These are phyloP conservation scores for Lobosporangium transversale DNA, from an alignment of 192 early-diverging fungal species.

Conservation along the genomic window DNA sequence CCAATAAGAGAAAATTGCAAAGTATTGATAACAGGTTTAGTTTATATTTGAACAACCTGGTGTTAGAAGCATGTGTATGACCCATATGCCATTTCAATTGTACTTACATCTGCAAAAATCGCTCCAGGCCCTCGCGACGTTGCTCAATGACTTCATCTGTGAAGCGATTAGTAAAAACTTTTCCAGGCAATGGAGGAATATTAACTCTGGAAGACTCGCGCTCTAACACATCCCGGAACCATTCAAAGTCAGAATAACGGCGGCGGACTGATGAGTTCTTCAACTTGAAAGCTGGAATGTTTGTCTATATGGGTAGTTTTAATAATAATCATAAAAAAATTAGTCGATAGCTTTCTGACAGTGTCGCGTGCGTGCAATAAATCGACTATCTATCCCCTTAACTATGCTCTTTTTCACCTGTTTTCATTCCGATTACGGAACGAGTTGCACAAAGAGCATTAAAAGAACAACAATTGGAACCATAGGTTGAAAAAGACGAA, in stretches of 20 bases:
- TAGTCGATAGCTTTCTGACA: too few species aligned
- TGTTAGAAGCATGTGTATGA: too few species aligned
- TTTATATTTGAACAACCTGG: too few species aligned
- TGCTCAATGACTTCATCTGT: slow-evolving; percentile 95
- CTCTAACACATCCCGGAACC: slow-evolving; percentile 95
- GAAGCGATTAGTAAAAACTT: slow-evolving; percentile 96
- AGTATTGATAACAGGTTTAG: not conserved
- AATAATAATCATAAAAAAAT: too few species aligned
- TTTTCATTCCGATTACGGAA: too few species aligned
- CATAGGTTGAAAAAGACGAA: not conserved
- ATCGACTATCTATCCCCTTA: slow-evolving; percentile 5
- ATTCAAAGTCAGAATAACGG: slow-evolving; percentile 98
- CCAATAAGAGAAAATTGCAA: slow-evolving; percentile 21
- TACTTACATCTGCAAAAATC: slow-evolving; percentile 94
- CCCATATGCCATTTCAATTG: too few species aligned
- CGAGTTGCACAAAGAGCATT: not conserved
- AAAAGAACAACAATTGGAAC: not conserved
- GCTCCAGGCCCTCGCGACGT: slow-evolving; percentile 88
- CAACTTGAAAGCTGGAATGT: slow-evolving; percentile 96
- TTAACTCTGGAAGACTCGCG: slow-evolving; percentile 92
- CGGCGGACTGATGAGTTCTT: slow-evolving; percentile 84
- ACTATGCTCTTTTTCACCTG: not conserved
- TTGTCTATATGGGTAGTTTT: slow-evolving; percentile 82
- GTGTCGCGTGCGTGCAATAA: not conserved
- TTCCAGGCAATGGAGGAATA: slow-evolving; percentile 95